Evolutionary conservation across 805 yeast species (phyloP).

Genomic region (Ogataea methanolica): DNA sequence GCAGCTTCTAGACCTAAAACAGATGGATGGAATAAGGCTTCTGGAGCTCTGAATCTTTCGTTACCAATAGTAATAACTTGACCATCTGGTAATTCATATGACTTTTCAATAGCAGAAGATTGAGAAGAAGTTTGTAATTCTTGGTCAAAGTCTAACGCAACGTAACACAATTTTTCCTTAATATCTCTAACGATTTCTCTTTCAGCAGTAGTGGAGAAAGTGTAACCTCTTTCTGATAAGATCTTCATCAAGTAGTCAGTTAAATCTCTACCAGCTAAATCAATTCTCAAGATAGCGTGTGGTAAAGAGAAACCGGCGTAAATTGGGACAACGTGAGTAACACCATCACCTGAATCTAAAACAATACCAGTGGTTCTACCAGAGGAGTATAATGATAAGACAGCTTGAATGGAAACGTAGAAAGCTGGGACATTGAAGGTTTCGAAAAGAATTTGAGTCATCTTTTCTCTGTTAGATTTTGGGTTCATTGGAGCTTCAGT

Average conservation of each 20-base stretch:
- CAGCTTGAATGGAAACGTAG: constrained; percentile 98
- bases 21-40: constrained; percentile 98
- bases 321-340: constrained; percentile 99
- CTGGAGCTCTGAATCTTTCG: constrained; percentile 99
- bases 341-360: constrained; percentile 99
- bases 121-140: constrained; percentile 99
- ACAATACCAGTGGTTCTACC: constrained; percentile 99
- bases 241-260: constrained; percentile 99
- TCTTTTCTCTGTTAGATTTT: constrained; percentile 98
- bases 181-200: constrained; percentile 93
- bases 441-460: constrained; percentile 99
- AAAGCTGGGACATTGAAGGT: constrained; percentile 99
- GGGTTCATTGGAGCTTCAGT: constrained; percentile 99
- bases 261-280: constrained; percentile 99
- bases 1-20: constrained; percentile 87
- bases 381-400: constrained; percentile 94
- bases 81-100: constrained; percentile 99
- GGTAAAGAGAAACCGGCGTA: constrained; percentile 99
- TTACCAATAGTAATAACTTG: constrained; percentile 99
- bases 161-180: constrained; percentile 98
- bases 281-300: constrained; percentile 97
- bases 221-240: constrained; percentile 97
- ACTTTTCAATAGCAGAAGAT: constrained; percentile 96
- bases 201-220: constrained; percentile 98
- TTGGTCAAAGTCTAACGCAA: constrained; percentile 98